Conservation (phyloP, 2,329 filamentous ascomycete genomes). For the Pezicula neosporulosa region DNA sequence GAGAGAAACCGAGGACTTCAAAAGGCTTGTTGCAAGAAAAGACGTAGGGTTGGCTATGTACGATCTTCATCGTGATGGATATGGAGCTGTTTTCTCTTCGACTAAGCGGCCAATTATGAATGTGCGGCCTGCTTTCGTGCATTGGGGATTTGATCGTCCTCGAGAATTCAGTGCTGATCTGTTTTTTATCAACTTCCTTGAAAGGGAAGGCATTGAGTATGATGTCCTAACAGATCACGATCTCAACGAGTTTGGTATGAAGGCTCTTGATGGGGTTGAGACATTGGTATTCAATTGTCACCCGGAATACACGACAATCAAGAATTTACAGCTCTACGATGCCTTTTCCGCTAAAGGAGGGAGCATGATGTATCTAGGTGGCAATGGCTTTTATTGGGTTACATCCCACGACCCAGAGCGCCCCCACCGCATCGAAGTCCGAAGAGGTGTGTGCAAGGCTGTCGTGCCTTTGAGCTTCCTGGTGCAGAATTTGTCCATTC, state of each 20-base stretch:
- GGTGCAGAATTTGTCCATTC: constrained; percentile 27
- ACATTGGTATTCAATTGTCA: constrained; percentile 29
- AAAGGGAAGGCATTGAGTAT: constrained; percentile 27
- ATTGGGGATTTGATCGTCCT: constrained; percentile 33
- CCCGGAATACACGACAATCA: constrained; percentile 30
- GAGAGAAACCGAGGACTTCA: constrained; percentile 8
- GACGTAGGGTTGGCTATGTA: constrained; percentile 36
- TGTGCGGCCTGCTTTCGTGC: constrained; percentile 31
- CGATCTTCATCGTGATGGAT: constrained; percentile 34
- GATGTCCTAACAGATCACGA: constrained; percentile 36
- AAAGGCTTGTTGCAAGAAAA: constrained; percentile 5
- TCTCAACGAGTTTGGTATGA: constrained; percentile 22
- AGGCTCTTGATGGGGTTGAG: constrained; percentile 15
- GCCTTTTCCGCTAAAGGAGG: constrained; percentile 27
- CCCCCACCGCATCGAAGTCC: constrained; percentile 31
- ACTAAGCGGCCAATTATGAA: constrained; percentile 33
- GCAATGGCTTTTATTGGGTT: constrained; percentile 34
- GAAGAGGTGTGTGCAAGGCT: constrained; percentile 30
- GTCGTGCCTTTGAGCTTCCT: constrained; percentile 24
- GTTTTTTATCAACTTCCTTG: constrained; percentile 31
- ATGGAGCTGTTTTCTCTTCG: constrained; percentile 28
- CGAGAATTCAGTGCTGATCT: constrained; percentile 33
- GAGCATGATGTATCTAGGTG: constrained; percentile 34
- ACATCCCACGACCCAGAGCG: constrained; percentile 17
- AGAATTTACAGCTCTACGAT: constrained; percentile 25